These are phyloP conservation scores for Crithidia bombi DNA, from an alignment of 208 protist genomes.

Conservation along the genomic window DNA sequence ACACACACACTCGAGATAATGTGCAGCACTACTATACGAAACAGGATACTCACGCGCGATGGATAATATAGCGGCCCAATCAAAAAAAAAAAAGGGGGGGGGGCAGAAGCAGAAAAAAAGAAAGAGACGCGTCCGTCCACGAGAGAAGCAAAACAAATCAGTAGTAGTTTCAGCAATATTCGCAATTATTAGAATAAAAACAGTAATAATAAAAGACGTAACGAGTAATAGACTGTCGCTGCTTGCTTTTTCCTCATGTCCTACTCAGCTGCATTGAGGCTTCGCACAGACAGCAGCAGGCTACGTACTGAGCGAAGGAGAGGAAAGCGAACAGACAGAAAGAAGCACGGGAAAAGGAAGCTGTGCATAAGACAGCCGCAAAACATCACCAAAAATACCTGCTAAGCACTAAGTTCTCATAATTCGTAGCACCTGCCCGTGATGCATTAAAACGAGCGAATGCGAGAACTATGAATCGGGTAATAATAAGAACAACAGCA, in stretches of 20 bases:
- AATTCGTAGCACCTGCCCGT: neutral
- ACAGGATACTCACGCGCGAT: neutral
- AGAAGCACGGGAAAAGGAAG: neutral
- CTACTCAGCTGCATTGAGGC: too few species aligned
- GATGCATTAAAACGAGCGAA: neutral
- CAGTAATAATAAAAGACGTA: too few species aligned
- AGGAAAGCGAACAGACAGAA: neutral
- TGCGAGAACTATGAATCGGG: neutral
- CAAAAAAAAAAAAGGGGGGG: neutral
- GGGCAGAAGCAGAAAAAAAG: neutral
- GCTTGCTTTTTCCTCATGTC: neutral
- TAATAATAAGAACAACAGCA: neutral
- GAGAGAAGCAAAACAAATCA: too few species aligned
- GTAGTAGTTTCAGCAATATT: too few species aligned
- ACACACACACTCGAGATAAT: too few species aligned
- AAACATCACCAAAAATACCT: neutral
- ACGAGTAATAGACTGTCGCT: neutral
- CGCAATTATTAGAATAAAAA: too few species aligned
- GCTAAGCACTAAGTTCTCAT: conserved; percentile 1
- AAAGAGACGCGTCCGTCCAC: too few species aligned
- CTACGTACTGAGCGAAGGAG: neutral
- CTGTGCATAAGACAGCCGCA: neutral
- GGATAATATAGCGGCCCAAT: neutral
- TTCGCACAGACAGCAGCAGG: too few species aligned
- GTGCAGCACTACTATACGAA: neutral